These are phyloP conservation scores for Lentinula raphanica DNA, from an alignment of 768 basidiomycete genomes.

Conservation along the genomic window DNA sequence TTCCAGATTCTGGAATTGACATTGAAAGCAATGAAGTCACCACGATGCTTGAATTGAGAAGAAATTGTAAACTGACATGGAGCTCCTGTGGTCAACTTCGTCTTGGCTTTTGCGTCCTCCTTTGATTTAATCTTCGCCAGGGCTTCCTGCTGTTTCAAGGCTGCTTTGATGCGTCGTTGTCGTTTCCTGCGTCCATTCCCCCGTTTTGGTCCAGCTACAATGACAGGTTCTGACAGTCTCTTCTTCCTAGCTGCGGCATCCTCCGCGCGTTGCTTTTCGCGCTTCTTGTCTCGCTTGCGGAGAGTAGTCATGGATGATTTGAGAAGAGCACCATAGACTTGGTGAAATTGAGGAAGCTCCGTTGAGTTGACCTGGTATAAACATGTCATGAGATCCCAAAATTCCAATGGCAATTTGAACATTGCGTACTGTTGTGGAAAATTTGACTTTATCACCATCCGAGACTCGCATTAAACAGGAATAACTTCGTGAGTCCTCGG, in stretches of 20 bases:
- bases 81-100: slow-evolving; percentile 3
- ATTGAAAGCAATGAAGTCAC: not conserved
- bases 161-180: slow-evolving; percentile 66
- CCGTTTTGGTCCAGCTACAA: slow-evolving; percentile 65
- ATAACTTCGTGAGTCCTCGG: slow-evolving; percentile 53
- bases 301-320: slow-evolving; percentile 77
- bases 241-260: slow-evolving; percentile 63
- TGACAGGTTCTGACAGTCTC: slow-evolving; percentile 65
- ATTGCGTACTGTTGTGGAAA: slow-evolving; percentile 71
- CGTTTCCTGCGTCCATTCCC: slow-evolving; percentile 68
- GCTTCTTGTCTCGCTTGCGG: slow-evolving; percentile 91
- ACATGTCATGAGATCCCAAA: not conserved
- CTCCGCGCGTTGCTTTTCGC: slow-evolving; percentile 77
- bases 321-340: slow-evolving; percentile 69
- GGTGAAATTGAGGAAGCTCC: slow-evolving; percentile 64
- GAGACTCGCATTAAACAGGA: slow-evolving; percentile 79
- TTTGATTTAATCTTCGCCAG: slow-evolving; percentile 58
- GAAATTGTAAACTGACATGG: not conserved
- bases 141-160: slow-evolving; percentile 62
- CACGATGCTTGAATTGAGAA: not conserved
- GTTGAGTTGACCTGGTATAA: slow-evolving; percentile 47
- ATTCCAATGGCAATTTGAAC: not conserved
- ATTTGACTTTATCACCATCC: slow-evolving; percentile 60
- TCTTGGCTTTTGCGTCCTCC: slow-evolving; percentile 40
- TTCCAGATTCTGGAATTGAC: too few relatives aligned